Evolutionary conservation across 495 filamentous ascomycete genomes (phyloP).

Genomic region (Aspergillus carlsbadensis): DNA sequence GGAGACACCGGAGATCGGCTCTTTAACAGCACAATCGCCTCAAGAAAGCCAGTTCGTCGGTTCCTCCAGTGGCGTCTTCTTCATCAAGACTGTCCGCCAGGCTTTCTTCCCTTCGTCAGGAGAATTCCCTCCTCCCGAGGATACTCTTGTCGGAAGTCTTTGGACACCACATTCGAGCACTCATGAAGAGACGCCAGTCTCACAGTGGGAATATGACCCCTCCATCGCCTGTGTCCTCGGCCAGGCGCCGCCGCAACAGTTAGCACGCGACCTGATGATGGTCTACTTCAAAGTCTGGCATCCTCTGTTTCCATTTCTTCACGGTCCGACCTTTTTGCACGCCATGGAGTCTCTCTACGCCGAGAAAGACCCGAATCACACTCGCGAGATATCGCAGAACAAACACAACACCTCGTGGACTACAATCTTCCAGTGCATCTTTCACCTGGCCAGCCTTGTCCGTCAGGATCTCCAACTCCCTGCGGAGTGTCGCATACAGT

Average conservation of each 20-base stretch:
- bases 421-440: constrained; percentile 39
- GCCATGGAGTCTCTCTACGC: constrained; percentile 45
- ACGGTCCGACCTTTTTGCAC: constrained; percentile 49
- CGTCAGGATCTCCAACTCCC: constrained; percentile 28
- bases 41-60: constrained; percentile 45
- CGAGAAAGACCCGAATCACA: background rate
- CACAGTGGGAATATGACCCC: constrained; percentile 37
- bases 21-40: constrained; percentile 40
- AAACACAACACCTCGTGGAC: constrained; percentile 33
- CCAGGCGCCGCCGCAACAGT: constrained; percentile 27
- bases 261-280: constrained; percentile 39
- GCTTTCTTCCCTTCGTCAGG: constrained; percentile 34
- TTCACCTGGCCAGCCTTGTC: constrained; percentile 35
- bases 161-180: constrained; percentile 19
- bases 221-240: constrained; percentile 29
- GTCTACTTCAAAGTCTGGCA: constrained; percentile 47
- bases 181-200: constrained; percentile 11
- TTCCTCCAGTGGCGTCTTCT: constrained; percentile 44
- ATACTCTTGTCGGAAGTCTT: constrained; percentile 37
- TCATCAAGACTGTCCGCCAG: constrained; percentile 43
- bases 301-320: constrained; percentile 50
- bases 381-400: background rate
- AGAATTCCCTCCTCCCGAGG: constrained; percentile 38
- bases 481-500: constrained; percentile 27
- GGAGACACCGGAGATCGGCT: constrained; percentile 41